These are phyloP conservation scores for Wickerhamomyces subpelliculosus DNA, from an alignment of 805 yeast genomes.

Conservation along the genomic window DNA sequence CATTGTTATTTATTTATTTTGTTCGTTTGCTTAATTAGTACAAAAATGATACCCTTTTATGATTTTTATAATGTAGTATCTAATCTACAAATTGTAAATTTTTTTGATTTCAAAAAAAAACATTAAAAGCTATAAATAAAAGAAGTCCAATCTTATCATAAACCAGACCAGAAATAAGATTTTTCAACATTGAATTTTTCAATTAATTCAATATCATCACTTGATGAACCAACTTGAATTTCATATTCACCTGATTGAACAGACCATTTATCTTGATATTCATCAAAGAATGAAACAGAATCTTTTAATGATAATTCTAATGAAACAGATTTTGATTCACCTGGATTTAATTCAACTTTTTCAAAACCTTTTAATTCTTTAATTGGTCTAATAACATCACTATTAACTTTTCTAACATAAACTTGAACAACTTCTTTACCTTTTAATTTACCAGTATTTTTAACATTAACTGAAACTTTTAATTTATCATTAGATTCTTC, in stretches of 20 bases:
- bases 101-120: no score
- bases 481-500: conserved; percentile 21
- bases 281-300: conserved; percentile 48
- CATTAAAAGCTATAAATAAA: neutral
- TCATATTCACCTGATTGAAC: conserved; percentile 44
- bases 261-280: conserved; percentile 41
- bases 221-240: conserved; percentile 38
- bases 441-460: conserved; percentile 38
- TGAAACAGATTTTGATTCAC: conserved; percentile 31
- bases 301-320: conserved; percentile 39
- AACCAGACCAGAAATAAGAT: conserved; percentile 20
- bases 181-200: conserved; percentile 17
- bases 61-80: no score
- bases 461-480: conserved; percentile 31
- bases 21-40: no score
- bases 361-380: conserved; percentile 56
- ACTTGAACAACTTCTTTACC: conserved; percentile 55
- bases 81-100: no score
- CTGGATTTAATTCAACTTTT: conserved; percentile 40
- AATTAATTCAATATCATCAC: conserved; percentile 21
- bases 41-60: no score
- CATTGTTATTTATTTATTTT: no score
- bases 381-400: conserved; percentile 38
- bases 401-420: conserved; percentile 34
- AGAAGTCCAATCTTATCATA: conserved; percentile 1